Evolutionary conservation across 2,329 filamentous ascomycete genomes (phyloP).

Genomic region (Verticillium klebahnii): DNA sequence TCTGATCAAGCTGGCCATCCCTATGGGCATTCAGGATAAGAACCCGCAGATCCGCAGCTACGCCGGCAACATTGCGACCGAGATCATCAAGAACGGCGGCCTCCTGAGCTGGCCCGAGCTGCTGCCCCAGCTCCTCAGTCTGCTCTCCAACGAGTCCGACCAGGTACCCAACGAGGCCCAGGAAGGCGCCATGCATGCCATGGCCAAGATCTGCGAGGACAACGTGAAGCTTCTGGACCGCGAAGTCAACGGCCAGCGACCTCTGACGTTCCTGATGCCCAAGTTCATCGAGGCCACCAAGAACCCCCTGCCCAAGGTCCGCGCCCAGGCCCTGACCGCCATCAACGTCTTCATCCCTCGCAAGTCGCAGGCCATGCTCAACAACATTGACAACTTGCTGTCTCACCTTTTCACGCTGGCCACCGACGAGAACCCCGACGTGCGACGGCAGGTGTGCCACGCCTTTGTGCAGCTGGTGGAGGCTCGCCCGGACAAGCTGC

Average conservation of each 20-base stretch:
- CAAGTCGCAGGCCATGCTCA: constrained; percentile 76
- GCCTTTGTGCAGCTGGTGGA: constrained; percentile 91
- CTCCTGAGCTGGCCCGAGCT: constrained; percentile 89
- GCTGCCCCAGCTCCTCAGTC: constrained; percentile 72
- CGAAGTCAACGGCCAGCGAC: constrained; percentile 83
- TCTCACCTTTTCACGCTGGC: constrained; percentile 79
- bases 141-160: constrained; percentile 70
- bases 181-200: constrained; percentile 88
- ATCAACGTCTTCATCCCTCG: constrained; percentile 91
- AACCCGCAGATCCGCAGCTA: constrained; percentile 81
- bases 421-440: constrained; percentile 71
- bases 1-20: constrained; percentile 75
- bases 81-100: constrained; percentile 79
- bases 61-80: constrained; percentile 90
- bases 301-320: constrained; percentile 70
- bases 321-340: constrained; percentile 72
- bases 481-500: constrained; percentile 81
- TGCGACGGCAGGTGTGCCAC: constrained; percentile 88
- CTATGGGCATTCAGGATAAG: constrained; percentile 75
- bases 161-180: constrained; percentile 68
- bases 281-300: constrained; percentile 85
- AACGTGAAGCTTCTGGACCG: constrained; percentile 82
- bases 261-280: constrained; percentile 82
- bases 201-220: constrained; percentile 96
- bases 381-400: constrained; percentile 75